Conservation (phyloP, 306 rosid genomes). For the Dalbergia cultrata region DNA sequence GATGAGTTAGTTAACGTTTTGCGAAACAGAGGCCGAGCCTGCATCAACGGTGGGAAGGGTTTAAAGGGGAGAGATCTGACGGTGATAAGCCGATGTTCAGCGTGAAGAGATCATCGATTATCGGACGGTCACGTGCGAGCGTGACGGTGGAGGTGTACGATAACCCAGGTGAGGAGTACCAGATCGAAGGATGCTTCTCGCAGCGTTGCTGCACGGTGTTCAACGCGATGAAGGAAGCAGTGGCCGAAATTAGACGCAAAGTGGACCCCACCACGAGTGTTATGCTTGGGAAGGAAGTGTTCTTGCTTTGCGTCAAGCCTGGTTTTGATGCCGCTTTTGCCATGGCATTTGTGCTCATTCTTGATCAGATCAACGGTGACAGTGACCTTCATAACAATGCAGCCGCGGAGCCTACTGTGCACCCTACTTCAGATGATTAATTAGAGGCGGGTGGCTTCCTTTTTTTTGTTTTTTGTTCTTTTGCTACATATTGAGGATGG, state of each 20-base stretch:
- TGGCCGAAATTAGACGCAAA: slow-evolving; percentile 92
- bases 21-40: slow-evolving; percentile 82
- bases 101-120: slow-evolving; percentile 78
- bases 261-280: slow-evolving; percentile 84
- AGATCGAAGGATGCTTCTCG: slow-evolving; percentile 79
- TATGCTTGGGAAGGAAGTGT: slow-evolving; percentile 85
- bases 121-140: slow-evolving; percentile 77
- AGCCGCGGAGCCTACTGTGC: slow-evolving; percentile 47
- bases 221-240: slow-evolving; percentile 54
- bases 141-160: slow-evolving; percentile 76
- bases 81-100: slow-evolving; percentile 88
- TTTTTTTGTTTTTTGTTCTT: background rate
- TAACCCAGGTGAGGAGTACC: slow-evolving; percentile 74
- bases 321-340: slow-evolving; percentile 89
- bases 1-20: background rate
- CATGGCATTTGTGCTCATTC: slow-evolving; percentile 84
- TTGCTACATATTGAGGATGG: background rate
- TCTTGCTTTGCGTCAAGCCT: slow-evolving; percentile 72
- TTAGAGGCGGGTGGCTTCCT: background rate
- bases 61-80: slow-evolving; percentile 74
- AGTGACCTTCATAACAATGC: slow-evolving; percentile 31
- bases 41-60: slow-evolving; percentile 98
- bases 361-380: slow-evolving; percentile 81
- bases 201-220: slow-evolving; percentile 73
- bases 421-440: slow-evolving; percentile 60